Evolutionary conservation across 1,284 basidiomycete genomes (phyloP).

Genomic region (Apiotrichum brassicae): DNA sequence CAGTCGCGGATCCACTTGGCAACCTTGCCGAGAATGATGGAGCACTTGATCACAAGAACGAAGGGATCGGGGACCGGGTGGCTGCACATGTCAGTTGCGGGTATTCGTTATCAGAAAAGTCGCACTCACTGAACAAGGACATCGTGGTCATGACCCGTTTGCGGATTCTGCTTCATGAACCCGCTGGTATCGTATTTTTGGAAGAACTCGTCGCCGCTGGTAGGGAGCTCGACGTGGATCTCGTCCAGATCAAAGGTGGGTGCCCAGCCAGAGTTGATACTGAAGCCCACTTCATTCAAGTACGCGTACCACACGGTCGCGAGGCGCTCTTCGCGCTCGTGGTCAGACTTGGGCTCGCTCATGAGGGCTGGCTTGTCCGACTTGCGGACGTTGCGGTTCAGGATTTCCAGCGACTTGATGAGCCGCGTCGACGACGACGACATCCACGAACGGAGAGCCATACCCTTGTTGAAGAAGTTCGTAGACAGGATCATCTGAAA

Average conservation of each 20-base stretch:
- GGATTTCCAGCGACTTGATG: conserved; percentile 33
- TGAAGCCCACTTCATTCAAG: conserved; percentile 28
- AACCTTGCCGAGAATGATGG: conserved; percentile 21
- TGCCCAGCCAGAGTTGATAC: conserved; percentile 29
- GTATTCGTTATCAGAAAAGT: too few relatives aligned
- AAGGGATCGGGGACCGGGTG: conserved; percentile 38
- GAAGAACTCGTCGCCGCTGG: conserved; percentile 22
- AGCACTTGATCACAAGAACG: conserved; percentile 29
- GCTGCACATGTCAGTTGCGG: conserved; percentile 13
- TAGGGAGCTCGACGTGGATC: conserved; percentile 26
- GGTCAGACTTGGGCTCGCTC: conserved; percentile 14
- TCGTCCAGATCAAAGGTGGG: conserved; percentile 25
- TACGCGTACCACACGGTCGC: conserved; percentile 38
- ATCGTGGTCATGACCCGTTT: conserved; percentile 25
- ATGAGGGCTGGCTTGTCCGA: conserved; percentile 29
- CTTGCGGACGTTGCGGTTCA: conserved; percentile 23
- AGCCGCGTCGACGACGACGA: conserved; percentile 25
- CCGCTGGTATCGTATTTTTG: conserved; percentile 8
- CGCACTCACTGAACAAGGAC: conserved; percentile 16
- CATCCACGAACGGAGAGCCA: conserved; percentile 36
- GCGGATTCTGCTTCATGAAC: conserved; percentile 27
- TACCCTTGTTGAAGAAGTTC: conserved; percentile 30
- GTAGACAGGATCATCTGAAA: conserved; percentile 33
- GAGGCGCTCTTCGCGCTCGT: conserved; percentile 34
- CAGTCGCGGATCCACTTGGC: conserved; percentile 31